Conservation (phyloP, 2,329 filamentous ascomycete species). For the Orbilia javanica region DNA sequence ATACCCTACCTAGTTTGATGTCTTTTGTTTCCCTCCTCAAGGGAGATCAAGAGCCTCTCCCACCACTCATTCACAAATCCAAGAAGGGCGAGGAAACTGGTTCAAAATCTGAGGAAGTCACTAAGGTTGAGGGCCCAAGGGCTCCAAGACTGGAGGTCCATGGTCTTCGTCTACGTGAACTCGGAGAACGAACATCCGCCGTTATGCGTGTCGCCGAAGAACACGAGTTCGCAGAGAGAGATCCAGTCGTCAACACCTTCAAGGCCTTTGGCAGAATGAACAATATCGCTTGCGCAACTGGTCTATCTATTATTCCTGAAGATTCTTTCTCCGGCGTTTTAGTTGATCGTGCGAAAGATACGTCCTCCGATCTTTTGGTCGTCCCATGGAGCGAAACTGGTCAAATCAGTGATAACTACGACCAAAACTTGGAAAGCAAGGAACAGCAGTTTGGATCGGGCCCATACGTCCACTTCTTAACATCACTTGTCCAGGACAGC, state of each 20-base stretch:
- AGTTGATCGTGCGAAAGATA: conserved; percentile 76
- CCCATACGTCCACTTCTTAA: conserved; percentile 80
- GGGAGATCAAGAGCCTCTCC: conserved; percentile 66
- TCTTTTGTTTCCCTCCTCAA: conserved; percentile 84
- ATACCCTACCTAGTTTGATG: conserved; percentile 84
- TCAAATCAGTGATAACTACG: conserved; percentile 75
- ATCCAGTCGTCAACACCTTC: conserved; percentile 92
- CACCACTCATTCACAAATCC: conserved; percentile 64
- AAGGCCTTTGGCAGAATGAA: conserved; percentile 86
- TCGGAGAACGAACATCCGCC: conserved; percentile 91
- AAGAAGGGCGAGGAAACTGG: conserved; percentile 62
- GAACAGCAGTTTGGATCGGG: conserved; percentile 73
- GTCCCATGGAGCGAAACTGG: conserved; percentile 92
- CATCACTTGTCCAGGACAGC: conserved; percentile 74
- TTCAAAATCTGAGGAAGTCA: conserved; percentile 60
- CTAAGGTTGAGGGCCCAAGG: conserved; percentile 59
- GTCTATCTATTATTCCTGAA: conserved; percentile 82
- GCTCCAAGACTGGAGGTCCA: conserved; percentile 77
- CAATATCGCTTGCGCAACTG: conserved; percentile 84
- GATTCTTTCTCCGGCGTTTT: conserved; percentile 83
- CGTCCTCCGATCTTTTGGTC: conserved; percentile 79
- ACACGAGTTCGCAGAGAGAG: conserved; percentile 77
- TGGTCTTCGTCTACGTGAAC: conserved; percentile 84
- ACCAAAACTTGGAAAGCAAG: conserved; percentile 67
- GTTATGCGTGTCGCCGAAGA: conserved; percentile 93